Conservation (phyloP, 2,329 filamentous ascomycete genomes). For the Hirsutella minnesotensis region DNA sequence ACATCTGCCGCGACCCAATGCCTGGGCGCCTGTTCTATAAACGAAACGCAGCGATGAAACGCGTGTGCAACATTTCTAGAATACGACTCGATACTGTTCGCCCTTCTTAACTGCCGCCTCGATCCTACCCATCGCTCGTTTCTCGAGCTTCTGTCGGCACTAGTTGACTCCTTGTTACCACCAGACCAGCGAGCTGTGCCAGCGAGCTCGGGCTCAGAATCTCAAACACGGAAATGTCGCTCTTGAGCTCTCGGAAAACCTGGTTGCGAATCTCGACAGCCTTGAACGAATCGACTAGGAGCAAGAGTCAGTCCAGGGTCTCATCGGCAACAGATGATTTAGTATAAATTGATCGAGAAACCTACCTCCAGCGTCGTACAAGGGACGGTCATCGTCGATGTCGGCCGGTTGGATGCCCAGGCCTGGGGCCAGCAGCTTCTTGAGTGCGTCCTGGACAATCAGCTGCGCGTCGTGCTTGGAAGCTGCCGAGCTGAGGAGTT, state of each 20-base stretch:
- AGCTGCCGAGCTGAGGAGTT: neutral
- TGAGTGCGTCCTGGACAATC: neutral
- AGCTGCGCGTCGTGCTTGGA: neutral
- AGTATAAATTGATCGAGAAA: neutral
- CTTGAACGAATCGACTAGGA: conserved; percentile 1
- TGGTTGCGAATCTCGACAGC: conserved; percentile 2
- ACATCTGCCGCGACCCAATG: too few relatives aligned
- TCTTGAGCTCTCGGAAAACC: neutral
- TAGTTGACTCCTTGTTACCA: neutral
- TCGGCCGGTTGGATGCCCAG: neutral
- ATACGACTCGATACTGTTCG: too few relatives aligned
- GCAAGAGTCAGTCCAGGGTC: neutral
- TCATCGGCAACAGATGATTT: too few relatives aligned
- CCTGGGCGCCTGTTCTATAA: too few relatives aligned
- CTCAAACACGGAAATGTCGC: conserved; percentile 1
- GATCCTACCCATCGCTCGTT: neutral
- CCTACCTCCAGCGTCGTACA: conserved; percentile 1
- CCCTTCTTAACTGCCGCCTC: neutral
- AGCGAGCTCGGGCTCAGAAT: conserved; percentile 1
- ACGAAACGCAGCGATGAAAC: too few relatives aligned
- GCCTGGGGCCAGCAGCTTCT: neutral
- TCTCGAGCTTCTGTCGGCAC: neutral
- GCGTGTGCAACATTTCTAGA: too few relatives aligned
- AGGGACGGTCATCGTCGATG: neutral
- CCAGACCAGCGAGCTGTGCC: neutral